These are phyloP conservation scores for Vanrija sp. DNA, from an alignment of 1,284 basidiomycete genomes.

Conservation along the genomic window DNA sequence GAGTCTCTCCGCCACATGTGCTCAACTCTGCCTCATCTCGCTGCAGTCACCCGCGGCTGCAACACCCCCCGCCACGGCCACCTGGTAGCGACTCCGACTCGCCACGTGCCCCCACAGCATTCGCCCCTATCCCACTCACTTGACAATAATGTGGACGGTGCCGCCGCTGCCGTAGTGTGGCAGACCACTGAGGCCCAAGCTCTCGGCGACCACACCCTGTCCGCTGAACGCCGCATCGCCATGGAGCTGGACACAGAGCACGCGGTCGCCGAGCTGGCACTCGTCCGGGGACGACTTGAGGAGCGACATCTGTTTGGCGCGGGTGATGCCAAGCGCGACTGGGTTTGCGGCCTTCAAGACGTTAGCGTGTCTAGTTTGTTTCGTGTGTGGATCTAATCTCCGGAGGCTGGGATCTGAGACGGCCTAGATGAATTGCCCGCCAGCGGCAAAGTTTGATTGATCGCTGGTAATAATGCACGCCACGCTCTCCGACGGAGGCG, in stretches of 20 bases:
- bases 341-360: constrained; percentile 67
- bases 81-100: too few relatives aligned
- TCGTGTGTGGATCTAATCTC: too few relatives aligned
- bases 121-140: constrained; percentile 55
- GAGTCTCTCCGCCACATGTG: background rate
- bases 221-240: constrained; percentile 86
- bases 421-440: too few relatives aligned
- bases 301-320: constrained; percentile 83
- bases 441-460: too few relatives aligned
- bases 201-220: constrained; percentile 86
- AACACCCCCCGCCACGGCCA: too few relatives aligned
- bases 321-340: constrained; percentile 79
- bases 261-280: constrained; percentile 75
- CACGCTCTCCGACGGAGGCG: background rate
- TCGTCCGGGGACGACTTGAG: constrained; percentile 60
- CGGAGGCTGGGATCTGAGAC: too few relatives aligned
- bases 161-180: constrained; percentile 87
- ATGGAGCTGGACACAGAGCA: constrained; percentile 81
- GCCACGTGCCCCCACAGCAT: background rate
- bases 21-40: background rate
- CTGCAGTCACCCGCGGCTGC: background rate
- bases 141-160: constrained; percentile 83
- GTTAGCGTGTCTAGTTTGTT: too few relatives aligned
- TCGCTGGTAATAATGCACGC: background rate
- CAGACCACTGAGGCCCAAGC: constrained; percentile 72